Evolutionary conservation across 768 basidiomycete species (phyloP), one percentile per base, ranked within the genome.

Genomic region (Amanita brunnescens): DNA sequence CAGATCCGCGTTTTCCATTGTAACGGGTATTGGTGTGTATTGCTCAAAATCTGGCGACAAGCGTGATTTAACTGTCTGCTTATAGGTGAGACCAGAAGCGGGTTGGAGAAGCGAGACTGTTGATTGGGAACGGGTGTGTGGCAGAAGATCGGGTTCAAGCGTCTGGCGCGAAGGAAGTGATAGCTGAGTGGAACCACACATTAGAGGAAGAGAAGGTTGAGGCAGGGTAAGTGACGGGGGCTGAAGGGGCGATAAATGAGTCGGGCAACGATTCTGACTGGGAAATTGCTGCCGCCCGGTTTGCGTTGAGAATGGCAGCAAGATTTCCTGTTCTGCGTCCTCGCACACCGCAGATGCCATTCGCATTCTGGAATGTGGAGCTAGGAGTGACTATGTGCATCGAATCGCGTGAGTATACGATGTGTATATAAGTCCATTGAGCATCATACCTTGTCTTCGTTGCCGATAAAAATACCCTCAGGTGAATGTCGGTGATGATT

Each of bases 191-290:
- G 40, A 42, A 7, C 40, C 18, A 16, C 49, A 18, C n/a, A 51
- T 26, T 10, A 51, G 30, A 2, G 49, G 49, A n/a, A 51, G 49
- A 33, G 49, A 51, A 43, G 49, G 49, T 23, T 51, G 41, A 8
- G 40, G 49, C 12, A 33, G 20, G 26, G 43, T 29, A 10, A 41
- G 14, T 5, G 38, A 30, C 3, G 30, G 49, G 29, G 30, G 4
- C 5, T 7, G 41, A 14, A 32, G 1, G 7, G 33, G 14, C 3
- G 40, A 42, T n/a, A 43, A n/a, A 32, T 34, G 49, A 2, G 30
- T 9, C n/a, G 29, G 38, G 32, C 16, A 34, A 5, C 49, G 49
- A 29, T 13, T 16, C 29, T 21, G 9, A 29, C 21, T 42, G 39
- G 16, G n/a, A 20, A 12, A 26, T 6, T 26, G 14, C 9, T 3